Evolutionary conservation across 108 stramenopile genomes (phyloP), one percentile per base, ranked within the genome.

Genomic region (Discostella pseudostelligera): DNA sequence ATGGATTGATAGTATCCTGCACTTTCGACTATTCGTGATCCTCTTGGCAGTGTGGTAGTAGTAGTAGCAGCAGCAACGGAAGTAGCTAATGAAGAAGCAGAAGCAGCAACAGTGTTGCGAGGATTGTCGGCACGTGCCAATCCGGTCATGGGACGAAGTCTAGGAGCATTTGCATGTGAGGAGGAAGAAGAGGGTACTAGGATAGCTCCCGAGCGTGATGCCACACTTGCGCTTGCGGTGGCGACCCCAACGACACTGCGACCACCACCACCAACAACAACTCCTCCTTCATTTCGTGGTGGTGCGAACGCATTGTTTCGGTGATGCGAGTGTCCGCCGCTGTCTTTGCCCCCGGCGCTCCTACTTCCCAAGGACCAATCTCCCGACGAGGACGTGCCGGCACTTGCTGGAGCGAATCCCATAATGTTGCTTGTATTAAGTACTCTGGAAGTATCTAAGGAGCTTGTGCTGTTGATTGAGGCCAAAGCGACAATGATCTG

Each of bases 141-240:
- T 19, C 70, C 70, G 36, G 70, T 70, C 12, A 61, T 59, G 10
- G 68, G 68, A 10, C 59, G 68, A 1, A 46, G 46, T 17, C 26
- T 59, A 11, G 66, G 56, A 35, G 40, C 17, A 24, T 43, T 39
- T 8, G 28, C 67, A 16, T 46, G 43, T 16, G 67, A 29, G n/a
- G 20, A 37, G 28, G 59, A 42, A n/a, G n/a, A n/a, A n/a, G n/a
- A n/a, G n/a, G n/a, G n/a, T n/a, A n/a, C n/a, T 7, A 42, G 14
- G 6, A 67, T 22, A 1, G 46, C n/a, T n/a, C n/a, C 25, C n/a
- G 66, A 57, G 26, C 39, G 43, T 12, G 22, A 37, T 22, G 26
- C 53, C 0, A 35, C 50, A 37, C 51, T 54, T 26, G 55, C 55
- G 2, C 46, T 46, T n/a, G n/a, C n/a, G n/a, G n/a, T n/a, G n/a